Percentiles rank a stretch among this genome's conserved stretches.
These are phyloP conservation scores for Termitomyces sp. DNA, from an alignment of 768 basidiomycete species.

Conservation along the genomic window DNA sequence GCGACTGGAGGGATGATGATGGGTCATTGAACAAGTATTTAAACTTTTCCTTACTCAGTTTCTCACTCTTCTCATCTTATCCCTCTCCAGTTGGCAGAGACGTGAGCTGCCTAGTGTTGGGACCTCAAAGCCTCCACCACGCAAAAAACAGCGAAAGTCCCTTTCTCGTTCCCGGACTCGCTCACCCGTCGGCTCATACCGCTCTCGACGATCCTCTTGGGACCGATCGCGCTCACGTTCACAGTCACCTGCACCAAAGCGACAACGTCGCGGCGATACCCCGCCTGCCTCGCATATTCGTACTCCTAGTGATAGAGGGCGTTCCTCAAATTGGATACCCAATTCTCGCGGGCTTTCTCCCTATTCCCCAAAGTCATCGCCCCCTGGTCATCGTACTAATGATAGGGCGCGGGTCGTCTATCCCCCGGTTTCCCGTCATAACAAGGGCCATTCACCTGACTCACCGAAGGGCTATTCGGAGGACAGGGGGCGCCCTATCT, in stretches of 20 bases:
- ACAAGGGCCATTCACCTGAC: conserved; percentile 20
- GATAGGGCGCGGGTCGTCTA: not conserved
- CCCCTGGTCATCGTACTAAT: not conserved
- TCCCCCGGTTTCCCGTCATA: conserved; percentile 14
- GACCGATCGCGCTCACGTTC: conserved; percentile 64
- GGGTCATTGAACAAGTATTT: conserved; percentile 74
- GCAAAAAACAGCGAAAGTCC: conserved; percentile 44
- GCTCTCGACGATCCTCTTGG: conserved; percentile 59
- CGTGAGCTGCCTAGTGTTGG: conserved; percentile 46
- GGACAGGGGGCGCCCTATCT: conserved; percentile 12
- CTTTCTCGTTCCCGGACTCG: conserved; percentile 57
- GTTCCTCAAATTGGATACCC: conserved; percentile 27
- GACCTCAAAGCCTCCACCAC: conserved; percentile 31
- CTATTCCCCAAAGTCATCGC: conserved; percentile 3
- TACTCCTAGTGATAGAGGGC: conserved; percentile 45
- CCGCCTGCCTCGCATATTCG: conserved; percentile 41
- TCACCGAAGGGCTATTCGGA: conserved; percentile 8
- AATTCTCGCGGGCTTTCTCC: conserved; percentile 6
- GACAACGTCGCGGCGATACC: conserved; percentile 49
- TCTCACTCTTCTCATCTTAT: conserved; percentile 1
- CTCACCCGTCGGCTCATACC: conserved; percentile 63
- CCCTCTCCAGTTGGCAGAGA: conserved; percentile 61
- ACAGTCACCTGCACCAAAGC: conserved; percentile 54
- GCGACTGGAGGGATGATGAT: conserved; percentile 58
- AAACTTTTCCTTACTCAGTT: not conserved